Conservation (phyloP, 169 alveolate species). For the Babesia bigemina region DNA sequence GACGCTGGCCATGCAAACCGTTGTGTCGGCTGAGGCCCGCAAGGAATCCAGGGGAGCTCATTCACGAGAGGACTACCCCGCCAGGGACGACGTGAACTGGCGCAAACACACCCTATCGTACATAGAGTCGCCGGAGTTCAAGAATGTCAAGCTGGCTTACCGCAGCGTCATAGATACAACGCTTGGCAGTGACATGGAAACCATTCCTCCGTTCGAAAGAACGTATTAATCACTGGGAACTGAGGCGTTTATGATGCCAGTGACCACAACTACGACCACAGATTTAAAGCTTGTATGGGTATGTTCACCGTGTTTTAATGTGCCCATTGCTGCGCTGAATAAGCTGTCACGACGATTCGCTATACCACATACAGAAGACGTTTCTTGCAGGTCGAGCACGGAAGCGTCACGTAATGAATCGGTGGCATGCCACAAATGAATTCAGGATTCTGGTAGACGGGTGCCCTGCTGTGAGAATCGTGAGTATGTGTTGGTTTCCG, state of each 20-base stretch:
- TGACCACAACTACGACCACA: background rate
- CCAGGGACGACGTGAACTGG: slow-evolving; percentile 94
- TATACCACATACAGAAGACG: too few relatives aligned
- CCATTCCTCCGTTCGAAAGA: slow-evolving; percentile 87
- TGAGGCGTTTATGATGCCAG: background rate
- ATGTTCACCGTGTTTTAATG: too few relatives aligned
- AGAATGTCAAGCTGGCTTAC: slow-evolving; percentile 75
- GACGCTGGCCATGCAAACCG: slow-evolving; percentile 88
- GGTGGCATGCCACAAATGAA: too few relatives aligned
- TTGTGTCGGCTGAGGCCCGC: slow-evolving; percentile 92
- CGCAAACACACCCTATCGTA: slow-evolving; percentile 94
- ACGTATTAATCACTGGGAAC: slow-evolving; percentile 28
- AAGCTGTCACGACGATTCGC: too few relatives aligned
- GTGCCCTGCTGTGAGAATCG: too few relatives aligned
- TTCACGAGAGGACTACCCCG: slow-evolving; percentile 96
- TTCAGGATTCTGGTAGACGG: too few relatives aligned
- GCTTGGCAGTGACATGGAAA: slow-evolving; percentile 87
- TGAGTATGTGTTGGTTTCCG: too few relatives aligned
- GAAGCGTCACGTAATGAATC: too few relatives aligned
- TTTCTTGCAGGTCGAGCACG: too few relatives aligned
- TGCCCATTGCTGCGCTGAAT: too few relatives aligned
- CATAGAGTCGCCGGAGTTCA: slow-evolving; percentile 74
- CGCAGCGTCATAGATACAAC: slow-evolving; percentile 88
- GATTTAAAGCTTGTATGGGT: too few relatives aligned
- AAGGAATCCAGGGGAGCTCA: slow-evolving; percentile 98